Evolutionary conservation across 2,329 filamentous ascomycete genomes (phyloP).

Genomic region (Penicillium sp.): DNA sequence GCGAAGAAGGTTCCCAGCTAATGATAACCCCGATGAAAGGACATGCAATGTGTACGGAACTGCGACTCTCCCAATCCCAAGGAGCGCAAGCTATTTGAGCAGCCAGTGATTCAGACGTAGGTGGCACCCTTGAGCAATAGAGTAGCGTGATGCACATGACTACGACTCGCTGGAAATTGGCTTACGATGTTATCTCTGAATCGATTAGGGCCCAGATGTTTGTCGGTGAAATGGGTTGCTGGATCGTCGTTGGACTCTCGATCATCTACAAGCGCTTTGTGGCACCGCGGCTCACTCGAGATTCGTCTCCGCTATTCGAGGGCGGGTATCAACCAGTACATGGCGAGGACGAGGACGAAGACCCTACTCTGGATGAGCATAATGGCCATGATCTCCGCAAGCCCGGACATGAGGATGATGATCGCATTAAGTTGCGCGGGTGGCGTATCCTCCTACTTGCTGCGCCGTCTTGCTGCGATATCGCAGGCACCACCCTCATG

Average conservation of each 20-base stretch:
- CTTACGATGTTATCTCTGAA: conserved; percentile 7
- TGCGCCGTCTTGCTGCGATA: conserved; percentile 88
- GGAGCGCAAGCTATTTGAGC: conserved; percentile 77
- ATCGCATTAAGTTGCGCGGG: conserved; percentile 66
- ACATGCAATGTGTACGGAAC: conserved; percentile 94
- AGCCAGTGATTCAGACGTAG: conserved; percentile 89
- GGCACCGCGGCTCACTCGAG: conserved; percentile 44
- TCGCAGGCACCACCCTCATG: conserved; percentile 94
- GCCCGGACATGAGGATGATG: conserved; percentile 57
- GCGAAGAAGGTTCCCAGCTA: conserved; percentile 9
- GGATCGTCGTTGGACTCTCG: conserved; percentile 79
- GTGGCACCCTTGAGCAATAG: conserved; percentile 16
- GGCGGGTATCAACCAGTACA: conserved; percentile 70
- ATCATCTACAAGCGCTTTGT: conserved; percentile 65
- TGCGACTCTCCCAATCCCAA: conserved; percentile 72
- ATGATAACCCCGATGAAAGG: conserved; percentile 49
- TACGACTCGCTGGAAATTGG: neutral
- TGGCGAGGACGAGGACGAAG: conserved; percentile 53
- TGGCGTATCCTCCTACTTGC: conserved; percentile 74
- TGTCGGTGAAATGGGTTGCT: conserved; percentile 92
- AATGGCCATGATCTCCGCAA: conserved; percentile 54
- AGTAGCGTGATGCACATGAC: neutral
- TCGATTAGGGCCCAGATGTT: conserved; percentile 80
- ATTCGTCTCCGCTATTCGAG: conserved; percentile 46
- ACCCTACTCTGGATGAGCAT: conserved; percentile 49